Conservation (phyloP, 2,329 filamentous ascomycete species). For the Xylariaceae sp. region DNA sequence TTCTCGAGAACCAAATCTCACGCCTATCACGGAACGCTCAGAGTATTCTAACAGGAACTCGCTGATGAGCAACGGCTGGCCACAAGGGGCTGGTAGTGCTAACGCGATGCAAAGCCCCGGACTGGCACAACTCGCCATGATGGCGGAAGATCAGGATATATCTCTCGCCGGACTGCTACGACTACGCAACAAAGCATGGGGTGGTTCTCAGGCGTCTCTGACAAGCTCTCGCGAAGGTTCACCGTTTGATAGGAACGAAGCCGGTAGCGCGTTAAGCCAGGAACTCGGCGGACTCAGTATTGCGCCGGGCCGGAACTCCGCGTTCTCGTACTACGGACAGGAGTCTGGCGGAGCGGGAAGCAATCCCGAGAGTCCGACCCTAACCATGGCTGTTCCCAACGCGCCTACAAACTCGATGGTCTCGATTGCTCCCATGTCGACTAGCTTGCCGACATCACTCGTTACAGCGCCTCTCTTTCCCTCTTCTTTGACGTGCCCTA, state of each 20-base stretch:
- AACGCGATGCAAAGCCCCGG: constrained; percentile 61
- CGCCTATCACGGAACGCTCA: constrained; percentile 90
- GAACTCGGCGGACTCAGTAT: constrained; percentile 22
- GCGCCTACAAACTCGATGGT: constrained; percentile 23
- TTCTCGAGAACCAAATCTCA: constrained; percentile 83
- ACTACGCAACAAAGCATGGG: constrained; percentile 71
- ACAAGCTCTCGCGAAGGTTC: constrained; percentile 47
- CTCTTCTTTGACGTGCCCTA: constrained; percentile 23
- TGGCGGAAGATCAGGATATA: constrained; percentile 64
- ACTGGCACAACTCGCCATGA: constrained; percentile 69
- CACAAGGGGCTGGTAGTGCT: constrained; percentile 44
- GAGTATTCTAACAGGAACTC: constrained; percentile 96
- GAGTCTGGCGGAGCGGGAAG: constrained; percentile 44
- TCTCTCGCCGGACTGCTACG: constrained; percentile 66
- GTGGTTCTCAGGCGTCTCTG: constrained; percentile 71
- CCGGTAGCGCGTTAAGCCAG: constrained; percentile 40
- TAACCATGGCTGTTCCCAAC: constrained; percentile 39
- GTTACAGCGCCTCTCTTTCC: constrained; percentile 20
- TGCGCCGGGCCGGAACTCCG: constrained; percentile 42
- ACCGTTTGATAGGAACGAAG: constrained; percentile 39
- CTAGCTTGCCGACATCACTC: constrained; percentile 24
- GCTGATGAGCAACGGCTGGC: constrained; percentile 66
- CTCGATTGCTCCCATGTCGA: constrained; percentile 24
- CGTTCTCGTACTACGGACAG: constrained; percentile 45
- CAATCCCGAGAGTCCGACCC: constrained; percentile 45